Conservation (phyloP, 1,139 yeast species). For the Taphrina flavorubra region DNA sequence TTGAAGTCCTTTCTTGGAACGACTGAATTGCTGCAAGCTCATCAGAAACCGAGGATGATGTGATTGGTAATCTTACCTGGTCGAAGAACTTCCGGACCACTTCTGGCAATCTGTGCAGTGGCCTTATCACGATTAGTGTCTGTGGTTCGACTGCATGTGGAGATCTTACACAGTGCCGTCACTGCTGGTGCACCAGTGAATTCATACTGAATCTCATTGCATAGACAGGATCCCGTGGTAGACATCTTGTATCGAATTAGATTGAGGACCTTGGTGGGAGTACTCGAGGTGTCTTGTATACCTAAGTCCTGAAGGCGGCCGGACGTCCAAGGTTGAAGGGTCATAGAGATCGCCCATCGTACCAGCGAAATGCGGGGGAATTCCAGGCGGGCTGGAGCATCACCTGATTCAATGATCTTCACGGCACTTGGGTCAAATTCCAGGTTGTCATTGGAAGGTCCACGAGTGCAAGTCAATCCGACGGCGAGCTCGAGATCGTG, state of each 20-base stretch:
- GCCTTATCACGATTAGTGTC: slow-evolving; percentile 4
- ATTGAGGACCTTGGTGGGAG: slow-evolving; percentile 2
- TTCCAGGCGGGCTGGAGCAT: not conserved
- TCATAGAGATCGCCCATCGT: not conserved
- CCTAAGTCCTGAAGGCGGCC: not conserved
- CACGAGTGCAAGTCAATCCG: too few species aligned
- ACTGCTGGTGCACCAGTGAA: slow-evolving; percentile 21
- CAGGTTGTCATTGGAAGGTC: too few species aligned
- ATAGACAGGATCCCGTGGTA: slow-evolving; percentile 22
- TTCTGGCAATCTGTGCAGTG: slow-evolving; percentile 25
- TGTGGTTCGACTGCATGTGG: not conserved
- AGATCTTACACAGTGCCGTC: slow-evolving; percentile 17
- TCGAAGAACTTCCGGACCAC: slow-evolving; percentile 19
- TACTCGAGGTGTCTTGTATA: not conserved
- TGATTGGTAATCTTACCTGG: not conserved
- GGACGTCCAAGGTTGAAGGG: not conserved
- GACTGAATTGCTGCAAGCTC: slow-evolving; percentile 1
- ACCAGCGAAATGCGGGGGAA: slow-evolving; percentile 4
- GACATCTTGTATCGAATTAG: slow-evolving; percentile 4
- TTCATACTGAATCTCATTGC: slow-evolving; percentile 15
- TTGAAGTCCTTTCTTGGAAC: slow-evolving; percentile 22
- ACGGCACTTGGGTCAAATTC: not conserved
- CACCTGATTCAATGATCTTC: not conserved
- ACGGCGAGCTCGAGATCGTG: too few species aligned
- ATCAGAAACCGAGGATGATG: not conserved